Base-by-base conservation (phyloP, 2,329 filamentous ascomycete species). In the Macrophomina tecta region DNA sequence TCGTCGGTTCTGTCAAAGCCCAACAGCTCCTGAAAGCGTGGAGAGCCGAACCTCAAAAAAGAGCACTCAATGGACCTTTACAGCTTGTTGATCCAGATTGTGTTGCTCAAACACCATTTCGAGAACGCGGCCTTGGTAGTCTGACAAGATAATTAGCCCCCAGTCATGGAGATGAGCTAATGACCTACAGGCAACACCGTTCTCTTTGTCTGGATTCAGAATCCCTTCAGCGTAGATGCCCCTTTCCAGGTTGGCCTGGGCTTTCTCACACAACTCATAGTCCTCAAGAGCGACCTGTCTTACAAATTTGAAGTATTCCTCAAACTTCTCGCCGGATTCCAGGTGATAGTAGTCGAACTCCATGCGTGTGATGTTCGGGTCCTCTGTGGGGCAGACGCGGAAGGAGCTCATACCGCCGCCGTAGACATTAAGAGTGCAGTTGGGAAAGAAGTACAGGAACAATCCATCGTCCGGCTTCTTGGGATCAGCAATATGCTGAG, bases 311-410 rank as follows among this genome's bases (percentile, higher is more conserved):
- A 80, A 87, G 69, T 87, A 87, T 5, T 85, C 80, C 67, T 86
- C 83, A 68, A 87, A 87, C 55, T 83, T 82, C n/a, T 85, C 81
- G 6, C 81, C 83, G 0, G 76, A 78, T 40, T 81, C 82, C 36
- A 79, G 69, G 67, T 87, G 84, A 69, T 86, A 87, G 69, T 87
- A 87, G 70, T 87, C 85, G 67, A 87, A 87, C 70, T 87, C 84
- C 85, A 87, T 87, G 14, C 83, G 77, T 0, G 82, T 83, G 18
- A 84, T 76, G 0, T 80, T 79, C 0, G 85, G 84, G 30, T 84
- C 79, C 0, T 79, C 74, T 0, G 81, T 83, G 0, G 85, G 85
- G 68, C 84, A 84, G 1, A 86, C 84, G 1, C 85, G 82, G 74
- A 86, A 87, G 5, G 80, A 84, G 11, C 82, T 83, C 84, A 87